Evolutionary conservation across 805 yeast genomes (phyloP).

Genomic region (Wickerhamomyces chaumierensis): DNA sequence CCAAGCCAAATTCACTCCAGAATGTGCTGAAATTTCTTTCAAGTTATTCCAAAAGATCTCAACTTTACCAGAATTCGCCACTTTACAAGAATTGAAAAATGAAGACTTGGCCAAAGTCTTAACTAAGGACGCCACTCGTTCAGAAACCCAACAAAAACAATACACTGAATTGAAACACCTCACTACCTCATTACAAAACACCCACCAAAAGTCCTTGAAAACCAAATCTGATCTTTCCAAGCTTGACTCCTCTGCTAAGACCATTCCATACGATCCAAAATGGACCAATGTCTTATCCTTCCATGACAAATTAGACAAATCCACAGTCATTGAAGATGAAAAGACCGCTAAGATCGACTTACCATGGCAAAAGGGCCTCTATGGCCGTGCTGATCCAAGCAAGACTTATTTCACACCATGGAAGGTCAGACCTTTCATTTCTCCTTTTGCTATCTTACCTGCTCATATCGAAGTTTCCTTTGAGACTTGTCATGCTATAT

Average conservation of each 20-base stretch:
- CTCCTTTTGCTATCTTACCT: slow-evolving; percentile 87
- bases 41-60: slow-evolving; percentile 12
- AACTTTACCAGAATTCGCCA: slow-evolving; percentile 9
- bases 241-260: slow-evolving; percentile 11
- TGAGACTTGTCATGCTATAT: slow-evolving; percentile 91
- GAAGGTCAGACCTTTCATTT: slow-evolving; percentile 87
- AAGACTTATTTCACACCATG: slow-evolving; percentile 94
- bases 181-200: slow-evolving; percentile 12
- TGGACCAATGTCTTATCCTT: slow-evolving; percentile 38
- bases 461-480: slow-evolving; percentile 86
- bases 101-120: slow-evolving; percentile 7
- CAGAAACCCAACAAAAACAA: slow-evolving; percentile 21
- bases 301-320: slow-evolving; percentile 33
- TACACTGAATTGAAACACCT: slow-evolving; percentile 19
- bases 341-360: slow-evolving; percentile 38
- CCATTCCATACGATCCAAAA: slow-evolving; percentile 31
- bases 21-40: slow-evolving; percentile 15
- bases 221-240: slow-evolving; percentile 21
- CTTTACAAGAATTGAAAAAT: slow-evolving; percentile 6
- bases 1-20: slow-evolving; percentile 5
- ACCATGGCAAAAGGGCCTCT: slow-evolving; percentile 76
- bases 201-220: slow-evolving; percentile 19
- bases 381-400: slow-evolving; percentile 66
- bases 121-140: slow-evolving; percentile 10
- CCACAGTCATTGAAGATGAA: slow-evolving; percentile 40